A percentile compares a stretch with the other conserved stretches of the same genome.
These are phyloP conservation scores for Phlebiopsis gigantea DNA, from an alignment of 768 basidiomycete genomes.

Conservation along the genomic window DNA sequence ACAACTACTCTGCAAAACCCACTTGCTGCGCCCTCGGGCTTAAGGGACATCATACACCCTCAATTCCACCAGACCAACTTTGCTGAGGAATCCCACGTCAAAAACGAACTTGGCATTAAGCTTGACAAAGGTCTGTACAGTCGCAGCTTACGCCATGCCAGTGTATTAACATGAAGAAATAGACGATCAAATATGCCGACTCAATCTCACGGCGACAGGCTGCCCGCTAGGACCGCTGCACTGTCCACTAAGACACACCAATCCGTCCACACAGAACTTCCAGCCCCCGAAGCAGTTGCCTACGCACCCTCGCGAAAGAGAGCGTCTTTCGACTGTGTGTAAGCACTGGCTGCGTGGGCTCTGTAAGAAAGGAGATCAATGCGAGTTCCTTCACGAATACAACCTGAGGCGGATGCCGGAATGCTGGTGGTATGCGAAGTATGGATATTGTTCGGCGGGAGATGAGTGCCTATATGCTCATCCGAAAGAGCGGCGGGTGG, in stretches of 20 bases:
- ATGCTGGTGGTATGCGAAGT: slow-evolving; percentile 98
- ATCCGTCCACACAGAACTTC: slow-evolving; percentile 85
- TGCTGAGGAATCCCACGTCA: slow-evolving; percentile 72
- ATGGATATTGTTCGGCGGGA: slow-evolving; percentile 94
- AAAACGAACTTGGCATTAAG: slow-evolving; percentile 77
- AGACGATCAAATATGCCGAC: slow-evolving; percentile 95
- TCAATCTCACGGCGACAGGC: slow-evolving; percentile 73
- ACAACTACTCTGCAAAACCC: slow-evolving; percentile 18
- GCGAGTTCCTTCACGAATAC: slow-evolving; percentile 99
- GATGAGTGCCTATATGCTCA: slow-evolving; percentile 97
- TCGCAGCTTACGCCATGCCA: neutral
- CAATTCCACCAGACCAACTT: slow-evolving; percentile 96
- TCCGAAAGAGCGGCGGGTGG: slow-evolving; percentile 84
- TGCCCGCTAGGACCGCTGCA: slow-evolving; percentile 89
- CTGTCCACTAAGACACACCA: slow-evolving; percentile 90
- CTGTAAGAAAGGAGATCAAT: slow-evolving; percentile 96
- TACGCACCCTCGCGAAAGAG: slow-evolving; percentile 76
- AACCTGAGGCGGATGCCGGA: slow-evolving; percentile 97
- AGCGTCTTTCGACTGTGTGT: slow-evolving; percentile 87
- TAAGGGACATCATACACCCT: slow-evolving; percentile 67
- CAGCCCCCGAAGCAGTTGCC: slow-evolving; percentile 81
- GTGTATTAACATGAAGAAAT: neutral
- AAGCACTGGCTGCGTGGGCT: slow-evolving; percentile 98
- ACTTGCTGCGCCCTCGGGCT: slow-evolving; percentile 26
- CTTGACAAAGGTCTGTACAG: slow-evolving; percentile 76